phyloP scores from a whole-genome alignment of 2,329 filamentous ascomycete genomes.

The Claviceps purpurea region DNA sequence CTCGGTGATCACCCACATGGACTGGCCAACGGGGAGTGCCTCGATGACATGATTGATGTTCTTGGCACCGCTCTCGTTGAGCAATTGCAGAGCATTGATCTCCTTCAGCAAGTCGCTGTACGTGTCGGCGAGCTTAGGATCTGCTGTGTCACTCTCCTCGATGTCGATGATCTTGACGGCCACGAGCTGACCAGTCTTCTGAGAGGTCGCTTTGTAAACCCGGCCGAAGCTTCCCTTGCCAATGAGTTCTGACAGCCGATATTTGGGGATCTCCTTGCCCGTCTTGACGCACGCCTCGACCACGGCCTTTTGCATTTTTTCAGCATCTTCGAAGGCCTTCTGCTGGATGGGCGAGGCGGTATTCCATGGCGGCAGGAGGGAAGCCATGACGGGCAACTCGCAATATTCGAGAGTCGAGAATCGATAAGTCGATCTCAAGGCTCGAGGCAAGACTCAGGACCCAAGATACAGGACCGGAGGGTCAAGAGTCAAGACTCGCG shows the following conservation, averaged over 20 bases:
- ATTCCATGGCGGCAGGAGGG: slow-evolving; percentile 28
- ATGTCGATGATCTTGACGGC: slow-evolving; percentile 78
- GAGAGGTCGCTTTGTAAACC: slow-evolving; percentile 51
- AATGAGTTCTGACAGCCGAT: slow-evolving; percentile 58
- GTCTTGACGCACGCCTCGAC: slow-evolving; percentile 46
- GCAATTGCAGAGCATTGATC: slow-evolving; percentile 54
- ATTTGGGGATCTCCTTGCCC: slow-evolving; percentile 48
- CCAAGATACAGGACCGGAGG: neutral
- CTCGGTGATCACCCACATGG: slow-evolving; percentile 81
- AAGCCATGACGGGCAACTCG: slow-evolving; percentile 21
- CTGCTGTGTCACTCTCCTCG: slow-evolving; percentile 57
- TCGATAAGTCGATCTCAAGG: neutral
- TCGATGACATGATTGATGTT: slow-evolving; percentile 77
- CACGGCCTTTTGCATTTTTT: slow-evolving; percentile 53
- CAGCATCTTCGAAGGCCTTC: slow-evolving; percentile 55
- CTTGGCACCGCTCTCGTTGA: slow-evolving; percentile 59
- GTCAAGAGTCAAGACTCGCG: too few relatives aligned
- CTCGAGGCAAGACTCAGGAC: neutral
- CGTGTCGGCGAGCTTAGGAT: slow-evolving; percentile 51
- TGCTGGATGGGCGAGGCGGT: slow-evolving; percentile 36
- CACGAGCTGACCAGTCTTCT: slow-evolving; percentile 40
- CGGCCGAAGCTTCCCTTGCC: slow-evolving; percentile 64
- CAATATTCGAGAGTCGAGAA: neutral
- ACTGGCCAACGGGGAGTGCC: slow-evolving; percentile 60
- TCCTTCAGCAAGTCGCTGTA: slow-evolving; percentile 59